A percentile compares a stretch with the other conserved stretches of the same genome.
These are phyloP conservation scores for Blepharisma undulans DNA, from an alignment of 169 alveolate genomes.

Conservation along the genomic window DNA sequence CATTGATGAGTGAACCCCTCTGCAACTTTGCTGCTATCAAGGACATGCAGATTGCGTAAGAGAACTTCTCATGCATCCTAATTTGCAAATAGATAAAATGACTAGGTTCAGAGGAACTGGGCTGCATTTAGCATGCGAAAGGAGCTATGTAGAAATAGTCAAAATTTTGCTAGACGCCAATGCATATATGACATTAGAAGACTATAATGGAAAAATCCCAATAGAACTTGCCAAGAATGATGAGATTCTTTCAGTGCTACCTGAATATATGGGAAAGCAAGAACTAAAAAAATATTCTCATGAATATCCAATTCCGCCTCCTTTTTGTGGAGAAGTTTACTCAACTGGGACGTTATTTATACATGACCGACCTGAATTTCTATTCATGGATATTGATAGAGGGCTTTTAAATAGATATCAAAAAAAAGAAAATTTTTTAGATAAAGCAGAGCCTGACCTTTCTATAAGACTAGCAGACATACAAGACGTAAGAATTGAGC, in stretches of 20 bases:
- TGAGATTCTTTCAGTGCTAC: not conserved
- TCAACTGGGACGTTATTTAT: not conserved
- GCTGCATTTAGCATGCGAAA: conserved; percentile 23
- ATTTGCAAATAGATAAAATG: not conserved
- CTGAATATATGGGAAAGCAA: conserved; percentile 6
- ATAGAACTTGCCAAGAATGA: not conserved
- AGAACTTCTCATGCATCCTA: not conserved
- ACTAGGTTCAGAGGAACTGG: conserved; percentile 35
- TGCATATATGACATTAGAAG: conserved; percentile 27
- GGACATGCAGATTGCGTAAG: not conserved
- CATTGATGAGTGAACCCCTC: conserved; percentile 38
- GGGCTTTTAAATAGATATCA: not conserved
- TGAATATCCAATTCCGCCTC: not conserved
- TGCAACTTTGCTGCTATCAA: not conserved
- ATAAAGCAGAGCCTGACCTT: not conserved
- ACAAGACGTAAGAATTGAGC: not conserved
- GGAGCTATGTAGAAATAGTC: conserved; percentile 16
- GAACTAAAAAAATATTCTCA: not conserved
- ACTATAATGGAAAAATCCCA: conserved; percentile 9
- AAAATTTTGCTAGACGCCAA: not conserved
- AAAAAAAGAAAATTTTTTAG: conserved; percentile 2
- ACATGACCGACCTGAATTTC: not conserved
- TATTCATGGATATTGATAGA: conserved; percentile 16
- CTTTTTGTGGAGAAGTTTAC: conserved; percentile 29
- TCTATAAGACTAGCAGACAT: not conserved